These are phyloP conservation scores for Hyphopichia wangnamkhiaoensis DNA, from an alignment of 1,139 yeast species.

Conservation along the genomic window DNA sequence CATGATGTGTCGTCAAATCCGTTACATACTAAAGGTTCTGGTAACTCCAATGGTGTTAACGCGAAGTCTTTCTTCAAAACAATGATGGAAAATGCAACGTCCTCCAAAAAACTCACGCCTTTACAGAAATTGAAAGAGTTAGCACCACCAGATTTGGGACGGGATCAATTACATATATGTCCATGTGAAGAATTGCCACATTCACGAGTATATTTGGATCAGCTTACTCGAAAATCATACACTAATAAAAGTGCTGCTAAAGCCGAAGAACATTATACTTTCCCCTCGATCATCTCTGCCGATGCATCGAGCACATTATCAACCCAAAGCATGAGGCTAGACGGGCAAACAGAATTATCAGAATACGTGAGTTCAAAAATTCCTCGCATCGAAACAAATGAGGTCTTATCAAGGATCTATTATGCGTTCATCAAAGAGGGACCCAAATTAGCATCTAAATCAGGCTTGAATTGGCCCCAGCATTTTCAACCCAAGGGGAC, in stretches of 20 bases:
- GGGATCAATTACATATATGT: conserved; percentile 21
- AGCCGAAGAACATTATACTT: too few relatives aligned
- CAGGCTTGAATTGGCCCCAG: conserved; percentile 19
- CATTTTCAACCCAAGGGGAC: conserved; percentile 40
- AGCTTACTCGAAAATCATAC: too few relatives aligned
- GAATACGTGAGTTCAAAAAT: conserved; percentile 2
- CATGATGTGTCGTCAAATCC: conserved; percentile 6
- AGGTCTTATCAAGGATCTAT: conserved; percentile 24
- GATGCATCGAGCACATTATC: too few relatives aligned
- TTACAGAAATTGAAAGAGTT: conserved; percentile 24
- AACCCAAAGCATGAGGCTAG: too few relatives aligned
- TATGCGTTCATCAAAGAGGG: conserved; percentile 14
- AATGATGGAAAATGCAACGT: conserved; percentile 29
- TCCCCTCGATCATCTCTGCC: too few relatives aligned
- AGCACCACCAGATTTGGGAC: conserved; percentile 19
- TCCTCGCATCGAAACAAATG: conserved; percentile 13
- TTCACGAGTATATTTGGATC: too few relatives aligned
- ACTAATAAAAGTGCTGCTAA: too few relatives aligned
- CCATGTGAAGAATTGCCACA: conserved; percentile 7
- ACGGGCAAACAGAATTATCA: neutral
- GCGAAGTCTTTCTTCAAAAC: conserved; percentile 20
- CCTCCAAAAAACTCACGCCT: conserved; percentile 19
- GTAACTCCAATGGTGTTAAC: conserved; percentile 8
- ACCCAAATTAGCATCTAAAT: neutral
- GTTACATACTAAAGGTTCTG: conserved; percentile 11